A percentile compares a stretch with the other conserved stretches of the same genome.
phyloP scores from a whole-genome alignment of 164 flowering plant species.

The Nymphaea colorata region DNA sequence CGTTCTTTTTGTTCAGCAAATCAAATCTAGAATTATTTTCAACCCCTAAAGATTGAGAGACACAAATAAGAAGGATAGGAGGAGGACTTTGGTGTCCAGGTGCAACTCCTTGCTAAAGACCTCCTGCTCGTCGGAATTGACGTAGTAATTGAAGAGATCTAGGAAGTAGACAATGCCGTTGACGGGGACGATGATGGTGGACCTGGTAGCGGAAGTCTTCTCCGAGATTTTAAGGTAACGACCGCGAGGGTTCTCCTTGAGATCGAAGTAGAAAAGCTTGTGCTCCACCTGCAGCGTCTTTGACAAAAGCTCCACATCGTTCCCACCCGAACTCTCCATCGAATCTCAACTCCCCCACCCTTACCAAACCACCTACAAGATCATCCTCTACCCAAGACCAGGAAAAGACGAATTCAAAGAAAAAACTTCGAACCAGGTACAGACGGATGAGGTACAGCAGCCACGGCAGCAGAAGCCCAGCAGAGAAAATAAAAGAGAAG shows the following conservation, averaged over 20 bases:
- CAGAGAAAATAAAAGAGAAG: too few relatives aligned
- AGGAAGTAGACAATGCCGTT: conserved; percentile 87
- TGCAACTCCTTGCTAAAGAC: conserved; percentile 89
- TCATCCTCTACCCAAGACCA: background rate
- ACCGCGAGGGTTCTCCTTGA: conserved; percentile 97
- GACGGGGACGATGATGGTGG: conserved; percentile 89
- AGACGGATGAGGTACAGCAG: too few relatives aligned
- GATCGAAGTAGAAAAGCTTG: conserved; percentile 96
- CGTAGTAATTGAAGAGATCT: conserved; percentile 94
- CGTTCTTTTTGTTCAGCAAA: too few relatives aligned
- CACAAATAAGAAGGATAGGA: background rate
- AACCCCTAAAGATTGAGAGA: too few relatives aligned
- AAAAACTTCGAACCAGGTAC: too few relatives aligned
- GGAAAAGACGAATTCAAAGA: too few relatives aligned
- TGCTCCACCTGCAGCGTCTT: conserved; percentile 97
- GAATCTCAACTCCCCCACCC: conserved; percentile 2
- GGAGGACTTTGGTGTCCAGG: conserved; percentile 68
- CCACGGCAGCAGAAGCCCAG: too few relatives aligned
- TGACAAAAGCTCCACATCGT: conserved; percentile 77
- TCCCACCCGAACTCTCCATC: conserved; percentile 46
- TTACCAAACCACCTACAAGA: background rate
- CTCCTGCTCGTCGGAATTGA: conserved; percentile 63
- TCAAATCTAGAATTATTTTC: too few relatives aligned
- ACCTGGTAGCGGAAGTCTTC: conserved; percentile 91
- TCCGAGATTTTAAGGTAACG: conserved; percentile 90